Evolutionary conservation across 192 early-diverging fungal genomes (phyloP).

Genomic region (Entomortierella beljakovae): DNA sequence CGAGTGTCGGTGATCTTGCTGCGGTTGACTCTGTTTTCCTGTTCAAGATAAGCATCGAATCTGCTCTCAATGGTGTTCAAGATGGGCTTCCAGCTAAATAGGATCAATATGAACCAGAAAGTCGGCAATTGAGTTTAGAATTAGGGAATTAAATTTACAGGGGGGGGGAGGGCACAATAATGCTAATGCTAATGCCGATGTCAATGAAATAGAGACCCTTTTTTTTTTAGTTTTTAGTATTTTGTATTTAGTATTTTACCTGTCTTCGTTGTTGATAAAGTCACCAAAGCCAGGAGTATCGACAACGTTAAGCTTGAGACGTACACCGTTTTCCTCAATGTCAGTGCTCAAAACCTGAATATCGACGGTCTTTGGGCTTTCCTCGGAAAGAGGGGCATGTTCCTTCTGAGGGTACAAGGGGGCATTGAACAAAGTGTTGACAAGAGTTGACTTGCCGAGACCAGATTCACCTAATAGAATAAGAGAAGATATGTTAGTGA

Average conservation of each 20-base stretch:
- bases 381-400: constrained; percentile 71
- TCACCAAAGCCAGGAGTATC: constrained; percentile 99
- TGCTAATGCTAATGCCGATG: too few species aligned
- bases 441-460: constrained; percentile 96
- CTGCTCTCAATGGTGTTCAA: constrained; percentile 95
- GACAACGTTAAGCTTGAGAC: constrained; percentile 92
- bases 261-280: constrained; percentile 98
- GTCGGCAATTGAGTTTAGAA: too few species aligned
- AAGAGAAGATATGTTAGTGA: background rate
- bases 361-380: constrained; percentile 76
- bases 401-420: constrained; percentile 89
- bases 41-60: constrained; percentile 91
- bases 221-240: background rate
- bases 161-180: too few species aligned
- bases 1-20: constrained; percentile 93
- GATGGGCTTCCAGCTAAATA: constrained; percentile 94
- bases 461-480: constrained; percentile 83
- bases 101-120: background rate
- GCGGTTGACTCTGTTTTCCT: constrained; percentile 92
- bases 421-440: constrained; percentile 97
- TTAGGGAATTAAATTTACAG: too few species aligned
- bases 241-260: constrained; percentile 55
- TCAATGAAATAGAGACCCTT: too few species aligned
- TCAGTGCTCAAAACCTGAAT: constrained; percentile 84
- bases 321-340: constrained; percentile 97